A percentile compares a stretch with the other conserved stretches of the same genome.
Conservation (phyloP, 2,329 filamentous ascomycete species). For the Verticillium zaregamsianum region DNA sequence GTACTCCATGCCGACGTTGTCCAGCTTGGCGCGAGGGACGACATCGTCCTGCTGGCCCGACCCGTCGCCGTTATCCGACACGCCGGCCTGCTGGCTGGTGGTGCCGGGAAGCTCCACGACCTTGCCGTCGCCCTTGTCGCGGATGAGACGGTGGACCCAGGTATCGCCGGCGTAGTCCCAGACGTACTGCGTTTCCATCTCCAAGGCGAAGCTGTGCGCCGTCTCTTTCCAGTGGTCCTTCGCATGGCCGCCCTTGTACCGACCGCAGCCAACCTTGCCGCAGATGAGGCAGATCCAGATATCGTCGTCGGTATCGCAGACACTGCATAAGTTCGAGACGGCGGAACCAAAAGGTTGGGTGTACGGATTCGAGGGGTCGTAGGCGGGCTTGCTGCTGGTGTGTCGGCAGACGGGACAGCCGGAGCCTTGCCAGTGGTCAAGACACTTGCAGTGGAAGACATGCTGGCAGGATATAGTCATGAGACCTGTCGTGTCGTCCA, state of each 20-base stretch:
- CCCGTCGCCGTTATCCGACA: constrained; percentile 15
- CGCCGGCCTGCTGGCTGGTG: constrained; percentile 16
- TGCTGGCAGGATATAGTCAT: constrained; percentile 97
- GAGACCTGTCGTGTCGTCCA: constrained; percentile 95
- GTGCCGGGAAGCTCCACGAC: constrained; percentile 79
- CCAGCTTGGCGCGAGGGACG: constrained; percentile 64
- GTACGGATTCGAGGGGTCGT: constrained; percentile 45
- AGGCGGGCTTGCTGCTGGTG: constrained; percentile 50
- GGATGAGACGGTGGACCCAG: constrained; percentile 93
- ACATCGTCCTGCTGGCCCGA: constrained; percentile 47
- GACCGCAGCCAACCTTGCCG: constrained; percentile 85
- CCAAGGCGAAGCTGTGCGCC: constrained; percentile 86
- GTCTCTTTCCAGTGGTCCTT: constrained; percentile 92
- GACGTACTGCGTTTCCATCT: constrained; percentile 88
- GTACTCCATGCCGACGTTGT: constrained; percentile 87
- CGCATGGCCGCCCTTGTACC: constrained; percentile 90
- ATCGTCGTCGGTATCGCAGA: constrained; percentile 76
- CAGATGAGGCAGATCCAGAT: constrained; percentile 96
- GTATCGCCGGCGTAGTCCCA: constrained; percentile 97
- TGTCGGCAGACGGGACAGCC: constrained; percentile 95
- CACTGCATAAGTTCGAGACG: constrained; percentile 68
- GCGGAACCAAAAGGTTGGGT: constrained; percentile 54
- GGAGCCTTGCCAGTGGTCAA: constrained; percentile 92
- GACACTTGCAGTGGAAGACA: constrained; percentile 93
- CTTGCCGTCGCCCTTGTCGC: constrained; percentile 89